These are phyloP conservation scores for Xylaria nigripes DNA, from an alignment of 495 filamentous ascomycete genomes.

Conservation along the genomic window DNA sequence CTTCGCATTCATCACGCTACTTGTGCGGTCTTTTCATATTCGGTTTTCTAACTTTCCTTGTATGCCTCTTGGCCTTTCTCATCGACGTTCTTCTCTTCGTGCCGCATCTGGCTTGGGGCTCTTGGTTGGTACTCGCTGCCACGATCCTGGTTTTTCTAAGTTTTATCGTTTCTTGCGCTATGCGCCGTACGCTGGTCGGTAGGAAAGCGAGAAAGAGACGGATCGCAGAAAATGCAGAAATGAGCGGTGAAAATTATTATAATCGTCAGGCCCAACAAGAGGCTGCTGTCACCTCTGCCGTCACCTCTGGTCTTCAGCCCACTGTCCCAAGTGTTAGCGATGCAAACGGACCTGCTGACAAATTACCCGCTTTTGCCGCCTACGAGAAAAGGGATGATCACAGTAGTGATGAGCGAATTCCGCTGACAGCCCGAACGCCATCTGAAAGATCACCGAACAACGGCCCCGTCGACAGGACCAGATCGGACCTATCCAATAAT, in stretches of 20 bases:
- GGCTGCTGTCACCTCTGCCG: slow-evolving; percentile 23
- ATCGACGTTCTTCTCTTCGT: slow-evolving; percentile 95
- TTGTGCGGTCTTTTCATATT: slow-evolving; percentile 78
- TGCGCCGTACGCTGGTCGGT: slow-evolving; percentile 88
- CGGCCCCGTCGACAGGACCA: slow-evolving; percentile 27
- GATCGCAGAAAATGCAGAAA: slow-evolving; percentile 87
- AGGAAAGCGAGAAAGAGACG: slow-evolving; percentile 85
- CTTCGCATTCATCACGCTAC: slow-evolving; percentile 88
- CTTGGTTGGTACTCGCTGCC: slow-evolving; percentile 87
- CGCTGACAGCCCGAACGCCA: slow-evolving; percentile 58
- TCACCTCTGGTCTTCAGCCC: slow-evolving; percentile 40
- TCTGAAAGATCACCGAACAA: slow-evolving; percentile 41
- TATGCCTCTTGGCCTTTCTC: slow-evolving; percentile 80
- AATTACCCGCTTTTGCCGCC: slow-evolving; percentile 64
- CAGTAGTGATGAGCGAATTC: slow-evolving; percentile 71
- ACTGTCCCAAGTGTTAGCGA: slow-evolving; percentile 49
- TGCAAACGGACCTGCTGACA: slow-evolving; percentile 45
- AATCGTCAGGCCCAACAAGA: slow-evolving; percentile 55
- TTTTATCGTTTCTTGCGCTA: slow-evolving; percentile 87
- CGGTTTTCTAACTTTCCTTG: slow-evolving; percentile 73
- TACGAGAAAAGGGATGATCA: slow-evolving; percentile 61
- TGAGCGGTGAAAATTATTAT: slow-evolving; percentile 91
- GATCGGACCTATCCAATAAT: slow-evolving; percentile 24
- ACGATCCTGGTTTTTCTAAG: slow-evolving; percentile 79
- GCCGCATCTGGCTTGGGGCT: slow-evolving; percentile 87